Evolutionary conservation across 345 rosid species (phyloP).

Genomic region (Citrus australasica): DNA sequence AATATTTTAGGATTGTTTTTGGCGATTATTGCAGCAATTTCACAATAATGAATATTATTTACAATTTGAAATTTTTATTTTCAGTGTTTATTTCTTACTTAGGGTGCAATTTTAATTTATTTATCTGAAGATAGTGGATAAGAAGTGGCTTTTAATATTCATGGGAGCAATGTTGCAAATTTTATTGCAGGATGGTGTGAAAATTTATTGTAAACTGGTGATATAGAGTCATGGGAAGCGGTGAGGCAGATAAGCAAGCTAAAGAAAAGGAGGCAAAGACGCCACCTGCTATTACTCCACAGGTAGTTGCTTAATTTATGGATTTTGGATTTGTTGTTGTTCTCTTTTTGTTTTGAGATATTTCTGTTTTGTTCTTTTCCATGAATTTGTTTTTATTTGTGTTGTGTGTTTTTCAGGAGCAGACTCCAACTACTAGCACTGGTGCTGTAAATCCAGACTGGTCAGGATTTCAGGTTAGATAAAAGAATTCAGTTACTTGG

Average conservation of each 20-base stretch:
- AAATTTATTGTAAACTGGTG: constrained; percentile 19
- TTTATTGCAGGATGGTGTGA: constrained; percentile 46
- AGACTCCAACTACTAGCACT: constrained; percentile 48
- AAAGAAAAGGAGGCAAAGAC: constrained; percentile 72
- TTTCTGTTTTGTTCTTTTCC: neutral
- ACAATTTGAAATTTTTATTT: neutral
- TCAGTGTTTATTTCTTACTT: neutral
- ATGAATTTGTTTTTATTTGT: neutral
- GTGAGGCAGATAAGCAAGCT: constrained; percentile 59
- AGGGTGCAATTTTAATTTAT: constrained; percentile 1
- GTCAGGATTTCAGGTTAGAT: constrained; percentile 90
- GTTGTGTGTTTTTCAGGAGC: constrained; percentile 53
- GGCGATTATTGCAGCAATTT: neutral
- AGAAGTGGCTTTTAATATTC: neutral
- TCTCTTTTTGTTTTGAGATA: constrained; percentile 10
- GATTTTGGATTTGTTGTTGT: neutral
- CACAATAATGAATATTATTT: neutral
- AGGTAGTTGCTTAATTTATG: constrained; percentile 42
- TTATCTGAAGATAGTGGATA: neutral
- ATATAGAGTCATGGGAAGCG: constrained; percentile 55
- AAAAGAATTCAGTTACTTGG: constrained; percentile 7
- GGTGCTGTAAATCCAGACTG: constrained; percentile 79
- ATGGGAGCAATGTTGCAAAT: constrained; percentile 7
- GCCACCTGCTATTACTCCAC: constrained; percentile 50
- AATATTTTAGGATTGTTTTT: neutral